Percentiles rank a stretch among this genome's conserved stretches.
Evolutionary conservation across 2,329 filamentous ascomycete species (phyloP).

Genomic region (Pestalotiopsis sp.): DNA sequence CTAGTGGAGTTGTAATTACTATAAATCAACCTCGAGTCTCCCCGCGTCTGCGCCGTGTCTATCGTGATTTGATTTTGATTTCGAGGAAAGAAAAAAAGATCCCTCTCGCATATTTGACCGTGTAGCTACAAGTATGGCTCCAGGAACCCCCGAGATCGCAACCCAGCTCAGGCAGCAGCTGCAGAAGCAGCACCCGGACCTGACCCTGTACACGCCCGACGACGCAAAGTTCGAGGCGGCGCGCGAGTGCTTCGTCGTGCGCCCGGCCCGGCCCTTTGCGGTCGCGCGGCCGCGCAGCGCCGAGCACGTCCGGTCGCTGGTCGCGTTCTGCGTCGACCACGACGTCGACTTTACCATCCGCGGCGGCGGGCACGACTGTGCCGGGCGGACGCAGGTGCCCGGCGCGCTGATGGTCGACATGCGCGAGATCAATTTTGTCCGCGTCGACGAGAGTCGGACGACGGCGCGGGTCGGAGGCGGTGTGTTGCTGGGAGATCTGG

Average conservation of each 20-base stretch:
- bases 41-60: too few relatives aligned
- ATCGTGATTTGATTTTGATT: too few relatives aligned
- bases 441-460: constrained; percentile 25
- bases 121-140: background rate
- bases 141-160: background rate
- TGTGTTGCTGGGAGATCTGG: constrained; percentile 31
- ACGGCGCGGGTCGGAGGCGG: constrained; percentile 39
- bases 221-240: constrained; percentile 20
- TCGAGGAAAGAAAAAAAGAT: too few relatives aligned
- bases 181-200: background rate
- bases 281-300: constrained; percentile 23
- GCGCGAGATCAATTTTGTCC: constrained; percentile 35
- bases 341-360: constrained; percentile 30
- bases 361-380: constrained; percentile 38
- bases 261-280: constrained; percentile 17
- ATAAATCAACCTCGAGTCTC: too few relatives aligned
- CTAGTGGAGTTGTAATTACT: too few relatives aligned
- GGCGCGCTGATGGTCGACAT: constrained; percentile 38
- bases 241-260: constrained; percentile 18
- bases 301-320: constrained; percentile 21
- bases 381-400: constrained; percentile 31
- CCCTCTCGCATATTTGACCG: background rate
- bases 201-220: background rate
- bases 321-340: constrained; percentile 21
- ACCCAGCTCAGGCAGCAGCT: background rate